Evolutionary conservation across 2,329 filamentous ascomycete species (phyloP).

Genomic region (Raffaelea deltoideospora): DNA sequence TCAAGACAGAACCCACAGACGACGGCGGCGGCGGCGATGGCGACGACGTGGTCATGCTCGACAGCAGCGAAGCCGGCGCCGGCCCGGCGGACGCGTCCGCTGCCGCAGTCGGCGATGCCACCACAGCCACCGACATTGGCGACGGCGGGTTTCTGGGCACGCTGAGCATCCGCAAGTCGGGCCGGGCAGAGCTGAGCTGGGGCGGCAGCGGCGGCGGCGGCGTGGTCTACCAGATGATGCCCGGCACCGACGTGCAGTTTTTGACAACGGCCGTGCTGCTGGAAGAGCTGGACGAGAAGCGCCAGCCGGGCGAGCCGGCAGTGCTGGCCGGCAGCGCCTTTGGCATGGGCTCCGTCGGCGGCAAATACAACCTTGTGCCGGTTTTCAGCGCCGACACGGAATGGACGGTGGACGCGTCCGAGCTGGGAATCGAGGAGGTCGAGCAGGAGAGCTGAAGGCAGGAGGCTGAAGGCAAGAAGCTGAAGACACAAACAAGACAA

Average conservation of each 20-base stretch:
- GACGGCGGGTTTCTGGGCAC: slow-evolving; percentile 42
- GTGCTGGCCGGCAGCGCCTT: slow-evolving; percentile 34
- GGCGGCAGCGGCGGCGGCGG: no score
- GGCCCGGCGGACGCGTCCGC: slow-evolving; percentile 12
- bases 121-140: slow-evolving; percentile 12
- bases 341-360: slow-evolving; percentile 49
- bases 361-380: slow-evolving; percentile 44
- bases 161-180: slow-evolving; percentile 44
- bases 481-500: no score
- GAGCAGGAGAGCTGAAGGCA: no score
- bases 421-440: slow-evolving; percentile 9
- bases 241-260: slow-evolving; percentile 35
- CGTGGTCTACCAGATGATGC: slow-evolving; percentile 36
- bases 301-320: slow-evolving; percentile 18
- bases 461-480: no score
- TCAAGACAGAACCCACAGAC: slow-evolving; percentile 30
- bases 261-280: slow-evolving; percentile 43
- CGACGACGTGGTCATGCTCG: slow-evolving; percentile 21
- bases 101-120: slow-evolving; percentile 12
- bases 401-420: slow-evolving; percentile 23
- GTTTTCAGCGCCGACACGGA: slow-evolving; percentile 43
- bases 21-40: no score
- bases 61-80: slow-evolving; percentile 13
- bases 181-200: slow-evolving; percentile 47
- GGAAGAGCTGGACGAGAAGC: slow-evolving; percentile 40